Percentiles rank a stretch among this genome's conserved stretches.
Conservation (phyloP, 208 protist genomes). For the Strigomonas culicis region DNA sequence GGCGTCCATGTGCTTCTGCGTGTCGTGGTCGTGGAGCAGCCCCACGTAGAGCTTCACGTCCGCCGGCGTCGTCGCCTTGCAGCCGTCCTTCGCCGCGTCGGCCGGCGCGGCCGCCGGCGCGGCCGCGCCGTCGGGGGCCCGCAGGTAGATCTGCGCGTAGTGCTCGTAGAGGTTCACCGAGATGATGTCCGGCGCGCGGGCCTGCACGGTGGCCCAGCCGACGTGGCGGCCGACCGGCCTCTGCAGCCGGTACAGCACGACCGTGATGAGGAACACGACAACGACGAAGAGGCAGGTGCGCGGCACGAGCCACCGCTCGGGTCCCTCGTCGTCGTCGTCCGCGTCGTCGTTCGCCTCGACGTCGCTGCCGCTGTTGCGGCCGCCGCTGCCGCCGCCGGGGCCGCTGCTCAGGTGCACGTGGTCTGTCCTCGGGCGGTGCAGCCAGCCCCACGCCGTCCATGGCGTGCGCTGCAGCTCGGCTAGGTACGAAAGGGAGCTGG, state of each 20-base stretch:
- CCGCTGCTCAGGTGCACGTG: conserved; percentile 1
- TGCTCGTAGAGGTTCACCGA: conserved; percentile 46
- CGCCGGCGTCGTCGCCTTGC: conserved; percentile 6
- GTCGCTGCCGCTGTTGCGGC: conserved; percentile 6
- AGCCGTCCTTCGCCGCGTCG: too few relatives aligned
- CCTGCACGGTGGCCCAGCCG: conserved; percentile 45
- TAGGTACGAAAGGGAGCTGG: background rate
- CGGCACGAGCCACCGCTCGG: conserved; percentile 49
- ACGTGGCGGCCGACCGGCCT: conserved; percentile 35
- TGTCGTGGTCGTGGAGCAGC: conserved; percentile 52
- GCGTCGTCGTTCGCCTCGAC: conserved; percentile 5
- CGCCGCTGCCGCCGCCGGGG: conserved; percentile 1
- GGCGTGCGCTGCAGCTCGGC: background rate
- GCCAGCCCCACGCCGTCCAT: background rate
- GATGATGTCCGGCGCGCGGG: conserved; percentile 33
- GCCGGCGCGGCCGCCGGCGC: too few relatives aligned
- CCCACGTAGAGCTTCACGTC: conserved; percentile 50
- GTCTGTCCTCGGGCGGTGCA: background rate
- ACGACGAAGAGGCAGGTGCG: conserved; percentile 59
- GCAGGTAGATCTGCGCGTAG: conserved; percentile 57
- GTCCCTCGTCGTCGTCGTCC: conserved; percentile 31
- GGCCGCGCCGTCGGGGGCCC: too few relatives aligned
- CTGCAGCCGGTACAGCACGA: conserved; percentile 41
- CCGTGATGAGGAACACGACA: conserved; percentile 36
- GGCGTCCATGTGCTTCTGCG: conserved; percentile 47